Base-by-base conservation (phyloP, 2,329 filamentous ascomycete species). In the Ceratocystis albifundus region DNA sequence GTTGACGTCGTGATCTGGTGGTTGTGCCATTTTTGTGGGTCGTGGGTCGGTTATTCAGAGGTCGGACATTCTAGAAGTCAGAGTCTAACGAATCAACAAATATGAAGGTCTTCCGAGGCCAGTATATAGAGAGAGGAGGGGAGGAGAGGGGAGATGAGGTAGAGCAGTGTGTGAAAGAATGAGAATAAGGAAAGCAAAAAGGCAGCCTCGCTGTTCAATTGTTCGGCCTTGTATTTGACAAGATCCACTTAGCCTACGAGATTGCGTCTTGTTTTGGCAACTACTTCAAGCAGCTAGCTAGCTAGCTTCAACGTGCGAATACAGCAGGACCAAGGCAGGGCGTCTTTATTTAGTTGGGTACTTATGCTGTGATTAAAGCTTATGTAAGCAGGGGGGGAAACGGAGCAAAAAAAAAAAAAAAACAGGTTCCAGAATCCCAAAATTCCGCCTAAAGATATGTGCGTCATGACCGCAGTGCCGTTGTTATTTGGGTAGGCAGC, bases 251-350 rank as follows among this genome's bases (percentile, higher is more conserved):
- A 15, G 55, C 28, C 20, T 30, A 32, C 30, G 5, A 59, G 55
- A 41, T 41, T 41, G 36, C 10, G 36, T 41, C 36, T 12, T 53
- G 20, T 25, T 53, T 53, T 53, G 48, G 55, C 25, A 59, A 30
- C 28, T 59, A 59, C 25, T 28, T 32, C 55, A 36, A 59, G n/a
- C n/a, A n/a, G n/a, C n/a, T n/a, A n/a, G 55, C 55, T 59, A 36
- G 36, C 36, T 41, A 41, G 36, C 36, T 41, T 41, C 36, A 41
- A 41, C 36, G 36, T 41, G 12, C 36, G 36, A 41, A 41, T 12
- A 15, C 36, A 41, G 36, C 36, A 41, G n/a, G n/a, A n/a, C 36
- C 3, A 15, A 15, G 36, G 3, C 12, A 41, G 4, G 36, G 3
- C 12, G 15, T 41, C 10, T 41, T 41, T 41, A 41, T 41, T 41